phyloP scores from a whole-genome alignment of 345 rosid species.

The Salix purpurea region DNA sequence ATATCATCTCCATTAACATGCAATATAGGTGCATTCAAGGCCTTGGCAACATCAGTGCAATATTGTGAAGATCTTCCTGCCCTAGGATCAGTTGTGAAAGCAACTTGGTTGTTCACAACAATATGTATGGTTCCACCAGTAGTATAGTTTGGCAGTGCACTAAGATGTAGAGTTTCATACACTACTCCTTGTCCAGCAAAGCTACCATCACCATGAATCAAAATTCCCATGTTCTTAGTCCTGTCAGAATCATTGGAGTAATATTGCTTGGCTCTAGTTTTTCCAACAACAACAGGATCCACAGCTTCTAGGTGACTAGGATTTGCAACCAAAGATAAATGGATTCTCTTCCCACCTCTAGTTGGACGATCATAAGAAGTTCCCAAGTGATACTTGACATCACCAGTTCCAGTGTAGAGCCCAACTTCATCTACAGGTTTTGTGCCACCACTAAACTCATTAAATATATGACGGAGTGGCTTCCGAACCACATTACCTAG shows the following conservation, averaged over 20 bases:
- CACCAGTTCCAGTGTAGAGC: conserved; percentile 78
- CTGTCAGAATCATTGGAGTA: conserved; percentile 59
- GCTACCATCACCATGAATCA: conserved; percentile 91
- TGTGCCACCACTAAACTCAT: conserved; percentile 78
- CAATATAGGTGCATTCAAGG: conserved; percentile 73
- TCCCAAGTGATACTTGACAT: conserved; percentile 80
- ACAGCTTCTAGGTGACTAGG: conserved; percentile 93
- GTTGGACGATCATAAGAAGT: conserved; percentile 89
- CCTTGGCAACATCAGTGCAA: conserved; percentile 86
- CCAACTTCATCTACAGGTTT: conserved; percentile 81
- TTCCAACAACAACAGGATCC: conserved; percentile 77
- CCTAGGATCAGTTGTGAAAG: conserved; percentile 78
- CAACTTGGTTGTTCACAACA: conserved; percentile 88
- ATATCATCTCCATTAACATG: conserved; percentile 76
- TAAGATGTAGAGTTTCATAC: conserved; percentile 79
- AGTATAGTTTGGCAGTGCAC: conserved; percentile 76
- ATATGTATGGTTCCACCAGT: conserved; percentile 82
- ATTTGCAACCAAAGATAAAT: conserved; percentile 78
- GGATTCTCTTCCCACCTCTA: conserved; percentile 79
- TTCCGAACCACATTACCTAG: conserved; percentile 77
- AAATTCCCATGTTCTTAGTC: conserved; percentile 63
- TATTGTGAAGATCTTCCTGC: conserved; percentile 81
- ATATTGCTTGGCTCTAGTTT: conserved; percentile 80
- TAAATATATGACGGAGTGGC: conserved; percentile 75
- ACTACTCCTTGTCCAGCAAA: conserved; percentile 91